Evolutionary conservation across 208 protist species (phyloP).

Genomic region (Kentomonas sorsogonicus): DNA sequence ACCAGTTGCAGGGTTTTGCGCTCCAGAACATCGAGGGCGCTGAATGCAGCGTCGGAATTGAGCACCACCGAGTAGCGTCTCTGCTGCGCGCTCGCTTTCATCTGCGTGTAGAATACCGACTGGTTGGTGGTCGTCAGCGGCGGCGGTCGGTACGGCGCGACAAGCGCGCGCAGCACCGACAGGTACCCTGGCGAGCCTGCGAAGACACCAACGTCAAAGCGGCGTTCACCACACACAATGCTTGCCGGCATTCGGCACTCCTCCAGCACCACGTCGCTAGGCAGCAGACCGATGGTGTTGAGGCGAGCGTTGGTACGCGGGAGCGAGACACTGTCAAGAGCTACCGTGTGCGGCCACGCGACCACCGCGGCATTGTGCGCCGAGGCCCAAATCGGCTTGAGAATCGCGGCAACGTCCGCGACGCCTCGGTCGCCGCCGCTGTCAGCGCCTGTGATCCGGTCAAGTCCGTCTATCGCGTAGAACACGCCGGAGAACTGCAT

Average conservation of each 20-base stretch:
- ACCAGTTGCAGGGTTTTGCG: too few relatives aligned
- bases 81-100: background rate
- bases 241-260: constrained; percentile 3
- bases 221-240: constrained; percentile 18
- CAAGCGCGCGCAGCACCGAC: constrained; percentile 20
- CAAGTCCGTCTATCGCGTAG: constrained; percentile 46
- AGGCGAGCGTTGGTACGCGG: background rate
- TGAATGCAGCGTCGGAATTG: constrained; percentile 3
- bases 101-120: constrained; percentile 10
- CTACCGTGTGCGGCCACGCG: constrained; percentile 24
- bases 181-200: constrained; percentile 69
- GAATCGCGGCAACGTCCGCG: constrained; percentile 43
- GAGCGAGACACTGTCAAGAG: constrained; percentile 19
- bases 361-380: constrained; percentile 20
- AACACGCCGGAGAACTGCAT: constrained; percentile 57
- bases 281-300: background rate
- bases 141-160: constrained; percentile 17
- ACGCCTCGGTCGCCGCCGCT: constrained; percentile 24
- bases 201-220: constrained; percentile 43
- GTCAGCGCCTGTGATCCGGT: constrained; percentile 17
- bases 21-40: background rate
- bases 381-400: constrained; percentile 28
- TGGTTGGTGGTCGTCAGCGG: background rate
- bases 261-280: background rate
- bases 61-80: background rate